phyloP scores from a whole-genome alignment of 139 green algal species.

The Desmodesmus armatus region DNA sequence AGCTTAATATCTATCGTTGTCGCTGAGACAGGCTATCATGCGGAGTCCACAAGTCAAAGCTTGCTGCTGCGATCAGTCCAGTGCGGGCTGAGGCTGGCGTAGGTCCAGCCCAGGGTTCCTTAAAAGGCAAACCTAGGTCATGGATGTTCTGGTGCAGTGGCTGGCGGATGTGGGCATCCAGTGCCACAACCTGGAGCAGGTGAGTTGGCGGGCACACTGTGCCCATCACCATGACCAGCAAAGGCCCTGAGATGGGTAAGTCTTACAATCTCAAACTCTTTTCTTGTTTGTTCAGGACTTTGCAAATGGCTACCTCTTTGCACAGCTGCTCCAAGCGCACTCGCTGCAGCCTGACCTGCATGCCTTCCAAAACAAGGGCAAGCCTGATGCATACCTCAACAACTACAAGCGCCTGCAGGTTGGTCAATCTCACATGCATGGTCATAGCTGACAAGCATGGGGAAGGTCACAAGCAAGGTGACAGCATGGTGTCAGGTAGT shows the following conservation, averaged over 20 bases:
- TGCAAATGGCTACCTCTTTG: constrained; percentile 74
- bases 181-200: constrained; percentile 52
- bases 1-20: too few relatives aligned
- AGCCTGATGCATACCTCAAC: constrained; percentile 75
- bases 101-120: too few relatives aligned
- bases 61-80: too few relatives aligned
- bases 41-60: too few relatives aligned
- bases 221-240: neutral
- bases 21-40: too few relatives aligned
- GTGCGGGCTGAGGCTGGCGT: too few relatives aligned
- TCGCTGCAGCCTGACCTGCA: constrained; percentile 80
- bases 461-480: neutral
- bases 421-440: too few relatives aligned
- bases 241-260: too few relatives aligned
- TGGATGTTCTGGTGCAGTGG: constrained; percentile 58
- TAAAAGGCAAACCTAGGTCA: too few relatives aligned
- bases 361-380: constrained; percentile 61
- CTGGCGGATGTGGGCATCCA: constrained; percentile 49
- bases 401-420: constrained; percentile 84
- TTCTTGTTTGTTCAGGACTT: too few relatives aligned
- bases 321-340: constrained; percentile 65
- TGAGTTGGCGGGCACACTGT: neutral
- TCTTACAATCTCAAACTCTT: too few relatives aligned
- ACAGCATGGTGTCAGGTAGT: neutral
- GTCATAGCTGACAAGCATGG: too few relatives aligned